Evolutionary conservation across 2,329 filamentous ascomycete species (phyloP).

Genomic region (Talaromyces funiculosus): DNA sequence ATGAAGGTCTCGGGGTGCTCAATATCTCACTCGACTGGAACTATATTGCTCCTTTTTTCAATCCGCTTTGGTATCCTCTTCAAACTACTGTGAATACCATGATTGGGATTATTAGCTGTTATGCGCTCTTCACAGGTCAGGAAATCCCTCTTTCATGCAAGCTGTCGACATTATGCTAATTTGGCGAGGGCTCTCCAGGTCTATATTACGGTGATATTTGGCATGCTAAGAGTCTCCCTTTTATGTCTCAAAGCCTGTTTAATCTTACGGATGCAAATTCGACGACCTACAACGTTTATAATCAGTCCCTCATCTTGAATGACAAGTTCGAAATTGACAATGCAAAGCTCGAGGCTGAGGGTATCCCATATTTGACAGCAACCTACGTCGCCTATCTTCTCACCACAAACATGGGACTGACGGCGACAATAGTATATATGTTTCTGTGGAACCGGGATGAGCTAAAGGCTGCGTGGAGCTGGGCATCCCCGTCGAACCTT

Average conservation of each 20-base stretch:
- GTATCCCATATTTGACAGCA: constrained; percentile 40
- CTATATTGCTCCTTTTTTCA: constrained; percentile 34
- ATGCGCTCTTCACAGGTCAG: constrained; percentile 31
- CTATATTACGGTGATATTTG: constrained; percentile 43
- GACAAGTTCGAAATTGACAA: constrained; percentile 35
- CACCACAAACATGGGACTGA: constrained; percentile 43
- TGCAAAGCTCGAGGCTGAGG: constrained; percentile 28
- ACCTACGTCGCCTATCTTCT: constrained; percentile 39
- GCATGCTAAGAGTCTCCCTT: constrained; percentile 35
- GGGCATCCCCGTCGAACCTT: constrained; percentile 10
- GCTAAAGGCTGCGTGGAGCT: constrained; percentile 33
- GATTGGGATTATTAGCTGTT: constrained; percentile 35
- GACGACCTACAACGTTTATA: constrained; percentile 34
- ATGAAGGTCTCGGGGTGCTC: constrained; percentile 42
- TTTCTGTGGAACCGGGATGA: constrained; percentile 37
- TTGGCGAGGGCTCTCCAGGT: not conserved
- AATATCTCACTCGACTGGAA: constrained; percentile 42
- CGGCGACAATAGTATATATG: constrained; percentile 45
- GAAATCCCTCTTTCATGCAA: not conserved
- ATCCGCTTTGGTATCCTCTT: constrained; percentile 36
- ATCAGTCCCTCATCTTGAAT: constrained; percentile 42
- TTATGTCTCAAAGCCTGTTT: constrained; percentile 41
- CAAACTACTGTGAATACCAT: constrained; percentile 36
- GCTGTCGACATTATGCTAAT: not conserved
- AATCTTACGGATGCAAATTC: constrained; percentile 29